A percentile compares a stretch with the other conserved stretches of the same genome.
Evolutionary conservation across 805 yeast species (phyloP).

Genomic region (Saccharomycopsis olivae): DNA sequence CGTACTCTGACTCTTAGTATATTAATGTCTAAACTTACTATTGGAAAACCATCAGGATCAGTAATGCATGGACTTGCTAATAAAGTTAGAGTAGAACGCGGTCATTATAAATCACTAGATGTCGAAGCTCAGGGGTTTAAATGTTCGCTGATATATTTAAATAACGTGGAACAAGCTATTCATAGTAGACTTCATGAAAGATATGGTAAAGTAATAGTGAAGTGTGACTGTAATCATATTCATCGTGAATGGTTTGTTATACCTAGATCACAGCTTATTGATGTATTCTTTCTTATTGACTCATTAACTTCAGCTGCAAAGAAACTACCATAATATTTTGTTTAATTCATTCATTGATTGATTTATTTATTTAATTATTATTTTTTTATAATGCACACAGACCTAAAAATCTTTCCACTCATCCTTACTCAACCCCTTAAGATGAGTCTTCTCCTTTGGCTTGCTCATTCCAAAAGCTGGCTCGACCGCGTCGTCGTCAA

Average conservation of each 20-base stretch:
- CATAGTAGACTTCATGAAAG: constrained; percentile 29
- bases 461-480: constrained; percentile 59
- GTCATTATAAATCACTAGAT: neutral
- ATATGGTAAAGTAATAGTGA: constrained; percentile 39
- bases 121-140: constrained; percentile 26
- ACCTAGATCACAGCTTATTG: constrained; percentile 30
- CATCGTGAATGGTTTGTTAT: constrained; percentile 52
- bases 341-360: no score
- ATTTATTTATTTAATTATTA: no score
- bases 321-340: no score
- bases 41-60: neutral
- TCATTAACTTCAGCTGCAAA: no score
- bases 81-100: constrained; percentile 1
- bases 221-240: constrained; percentile 37
- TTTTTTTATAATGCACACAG: no score
- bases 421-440: constrained; percentile 32
- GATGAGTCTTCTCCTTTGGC: constrained; percentile 49
- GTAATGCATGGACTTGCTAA: neutral
- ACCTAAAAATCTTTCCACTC: constrained; percentile 9
- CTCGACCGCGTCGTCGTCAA: constrained; percentile 35
- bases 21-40: constrained; percentile 11
- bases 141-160: constrained; percentile 24
- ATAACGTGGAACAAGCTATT: constrained; percentile 31
- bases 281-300: no score
- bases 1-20: constrained; percentile 19